These are phyloP conservation scores for Zanthoxylum bungeanum DNA, from an alignment of 345 rosid species.

Conservation along the genomic window DNA sequence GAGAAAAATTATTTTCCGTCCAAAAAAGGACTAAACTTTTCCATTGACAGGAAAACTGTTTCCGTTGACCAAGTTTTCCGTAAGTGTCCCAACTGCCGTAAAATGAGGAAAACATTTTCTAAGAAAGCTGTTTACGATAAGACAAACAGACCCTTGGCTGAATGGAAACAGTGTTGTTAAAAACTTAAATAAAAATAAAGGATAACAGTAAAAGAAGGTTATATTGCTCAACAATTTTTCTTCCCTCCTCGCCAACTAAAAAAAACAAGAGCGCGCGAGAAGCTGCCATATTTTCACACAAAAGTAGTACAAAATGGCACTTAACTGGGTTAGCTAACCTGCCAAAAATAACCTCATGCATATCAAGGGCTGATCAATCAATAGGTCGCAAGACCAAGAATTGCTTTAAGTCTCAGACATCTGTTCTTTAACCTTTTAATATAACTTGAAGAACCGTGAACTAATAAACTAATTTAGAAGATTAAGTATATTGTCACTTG, in stretches of 20 bases:
- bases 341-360: background rate
- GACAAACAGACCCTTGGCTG: too few relatives aligned
- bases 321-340: background rate
- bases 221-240: background rate
- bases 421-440: background rate
- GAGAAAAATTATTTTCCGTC: too few relatives aligned
- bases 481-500: background rate
- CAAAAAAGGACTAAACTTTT: too few relatives aligned
- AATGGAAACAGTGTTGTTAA: background rate
- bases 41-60: too few relatives aligned
- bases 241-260: background rate
- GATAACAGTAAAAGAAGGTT: too few relatives aligned
- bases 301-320: background rate
- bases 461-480: background rate
- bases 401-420: background rate
- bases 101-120: too few relatives aligned
- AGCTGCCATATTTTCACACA: background rate
- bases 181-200: background rate
- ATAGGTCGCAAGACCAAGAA: background rate
- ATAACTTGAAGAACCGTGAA: background rate
- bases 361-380: background rate
- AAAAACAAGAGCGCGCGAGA: too few relatives aligned
- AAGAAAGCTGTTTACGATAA: too few relatives aligned
- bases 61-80: too few relatives aligned
- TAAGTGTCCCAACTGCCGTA: too few relatives aligned